These are phyloP conservation scores for Arthrobotrys sinensis DNA, from an alignment of 2,329 filamentous ascomycete genomes.

Conservation along the genomic window DNA sequence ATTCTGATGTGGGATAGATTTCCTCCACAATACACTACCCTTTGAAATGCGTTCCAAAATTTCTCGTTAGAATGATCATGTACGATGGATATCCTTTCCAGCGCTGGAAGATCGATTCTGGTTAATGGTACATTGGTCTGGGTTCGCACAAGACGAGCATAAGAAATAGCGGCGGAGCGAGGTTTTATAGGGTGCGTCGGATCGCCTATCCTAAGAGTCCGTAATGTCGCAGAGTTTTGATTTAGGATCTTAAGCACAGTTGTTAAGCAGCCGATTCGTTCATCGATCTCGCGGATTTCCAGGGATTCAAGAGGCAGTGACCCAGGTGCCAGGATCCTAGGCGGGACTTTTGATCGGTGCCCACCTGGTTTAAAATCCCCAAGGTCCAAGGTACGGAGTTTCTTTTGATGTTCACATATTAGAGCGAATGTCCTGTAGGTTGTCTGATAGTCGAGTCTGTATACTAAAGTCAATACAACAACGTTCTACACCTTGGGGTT, in stretches of 20 bases:
- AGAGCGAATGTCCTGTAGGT: conserved; percentile 2
- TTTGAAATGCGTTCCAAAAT: conserved; percentile 20
- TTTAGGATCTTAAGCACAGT: background rate
- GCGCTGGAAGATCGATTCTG: background rate
- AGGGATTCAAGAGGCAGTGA: background rate
- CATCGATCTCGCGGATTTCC: conserved; percentile 12
- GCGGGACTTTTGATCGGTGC: background rate
- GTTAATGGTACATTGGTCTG: background rate
- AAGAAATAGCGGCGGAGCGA: background rate
- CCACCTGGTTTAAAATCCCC: conserved; percentile 1
- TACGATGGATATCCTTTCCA: conserved; percentile 29
- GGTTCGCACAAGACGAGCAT: background rate
- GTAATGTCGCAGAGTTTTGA: conserved; percentile 7
- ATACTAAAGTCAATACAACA: background rate
- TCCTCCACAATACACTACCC: background rate
- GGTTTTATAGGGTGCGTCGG: background rate
- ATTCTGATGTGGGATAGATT: conserved; percentile 8
- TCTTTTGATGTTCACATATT: conserved; percentile 5
- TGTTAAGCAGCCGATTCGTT: background rate
- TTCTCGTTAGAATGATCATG: conserved; percentile 22
- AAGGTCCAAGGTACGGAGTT: background rate
- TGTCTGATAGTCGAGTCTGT: background rate
- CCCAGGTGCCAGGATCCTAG: background rate
- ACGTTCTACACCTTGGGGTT: background rate
- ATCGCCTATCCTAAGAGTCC: conserved; percentile 1